Evolutionary conservation across 306 rosid species (phyloP).

Genomic region (Hippophae rhamnoides): DNA sequence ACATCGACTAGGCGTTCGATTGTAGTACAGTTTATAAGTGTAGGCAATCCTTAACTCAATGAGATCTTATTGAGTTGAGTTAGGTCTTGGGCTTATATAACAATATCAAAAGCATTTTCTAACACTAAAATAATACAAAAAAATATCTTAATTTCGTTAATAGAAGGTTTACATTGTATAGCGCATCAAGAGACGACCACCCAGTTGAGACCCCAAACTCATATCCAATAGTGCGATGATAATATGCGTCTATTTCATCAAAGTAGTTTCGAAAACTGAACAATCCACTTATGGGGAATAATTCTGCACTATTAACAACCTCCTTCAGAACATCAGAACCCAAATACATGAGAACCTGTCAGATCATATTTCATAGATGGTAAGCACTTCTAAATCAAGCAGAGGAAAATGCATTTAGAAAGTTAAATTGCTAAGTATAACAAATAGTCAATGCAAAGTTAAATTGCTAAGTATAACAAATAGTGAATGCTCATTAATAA

Average conservation of each 20-base stretch:
- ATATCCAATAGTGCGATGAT: constrained; percentile 54
- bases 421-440: constrained; percentile 13
- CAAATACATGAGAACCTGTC: constrained; percentile 88
- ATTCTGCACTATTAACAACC: constrained; percentile 67
- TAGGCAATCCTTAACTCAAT: too few relatives aligned
- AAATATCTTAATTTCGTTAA: too few relatives aligned
- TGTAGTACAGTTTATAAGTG: too few relatives aligned
- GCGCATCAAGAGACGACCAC: constrained; percentile 61
- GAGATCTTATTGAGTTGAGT: too few relatives aligned
- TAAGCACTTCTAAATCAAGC: constrained; percentile 20
- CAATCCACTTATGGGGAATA: constrained; percentile 92
- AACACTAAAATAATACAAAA: too few relatives aligned
- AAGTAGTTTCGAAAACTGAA: constrained; percentile 69
- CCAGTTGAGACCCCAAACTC: constrained; percentile 79
- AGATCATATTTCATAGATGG: constrained; percentile 6
- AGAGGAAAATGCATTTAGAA: constrained; percentile 12
- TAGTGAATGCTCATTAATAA: too few relatives aligned
- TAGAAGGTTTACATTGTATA: constrained; percentile 68
- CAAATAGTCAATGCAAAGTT: neutral
- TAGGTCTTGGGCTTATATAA: too few relatives aligned
- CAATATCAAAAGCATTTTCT: too few relatives aligned
- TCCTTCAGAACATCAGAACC: constrained; percentile 66
- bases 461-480: constrained; percentile 6
- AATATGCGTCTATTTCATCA: constrained; percentile 83
- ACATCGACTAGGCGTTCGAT: too few relatives aligned